Base-by-base conservation (phyloP, 2,329 filamentous ascomycete species). In the Claviceps citrina region DNA sequence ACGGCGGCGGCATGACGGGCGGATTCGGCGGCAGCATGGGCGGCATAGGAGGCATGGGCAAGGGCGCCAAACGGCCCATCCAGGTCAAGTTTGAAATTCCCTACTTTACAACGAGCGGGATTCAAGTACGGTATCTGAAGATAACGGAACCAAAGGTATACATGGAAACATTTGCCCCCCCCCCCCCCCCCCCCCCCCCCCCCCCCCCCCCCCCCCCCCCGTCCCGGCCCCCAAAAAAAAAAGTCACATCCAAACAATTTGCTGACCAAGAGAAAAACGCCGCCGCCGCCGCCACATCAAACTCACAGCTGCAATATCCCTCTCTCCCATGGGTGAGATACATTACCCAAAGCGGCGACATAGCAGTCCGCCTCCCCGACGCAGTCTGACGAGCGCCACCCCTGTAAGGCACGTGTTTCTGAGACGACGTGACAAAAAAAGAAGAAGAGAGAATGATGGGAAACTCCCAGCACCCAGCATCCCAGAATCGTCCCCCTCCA, bases 81-180 rank as follows among this genome's bases (percentile, higher is more conserved):
- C 89, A 87, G 61, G 91, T 98, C 66, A 98, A 98, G 67, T 98
- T 98, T 59, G 91, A 98, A 68, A 98, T 98, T 56, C 91, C 91
- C n/a, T 98, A 98, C 65, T 98, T 98, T 60, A 98, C 91, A n/a
- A 98, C 93, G 3, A 93, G 84, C 64, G 91, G 91, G 48, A 98
- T 98, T 51, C 93, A 98, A 63, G 91, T 98, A 54, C 77, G 91
- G 54, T 98, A 98, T 61, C 65, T 98, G 60, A 98, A 98, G 73
- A 98, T 98, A 55, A 96, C 93, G 47, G 91, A 98, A 64, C 91
- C 91, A 35, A 98, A 98, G 84, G 89, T 94, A 67, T 54, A 75
- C 61, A 33, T 12, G 15, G 24, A 10, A 15, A 7, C 36, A 27
- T 6, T 16, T 12, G 12, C 3, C 6, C 15, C 36, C 10, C 12